Evolutionary conservation across 108 stramenopile species (phyloP), one percentile per base, ranked within the genome.

Genomic region (Discostella stelligeroides): DNA sequence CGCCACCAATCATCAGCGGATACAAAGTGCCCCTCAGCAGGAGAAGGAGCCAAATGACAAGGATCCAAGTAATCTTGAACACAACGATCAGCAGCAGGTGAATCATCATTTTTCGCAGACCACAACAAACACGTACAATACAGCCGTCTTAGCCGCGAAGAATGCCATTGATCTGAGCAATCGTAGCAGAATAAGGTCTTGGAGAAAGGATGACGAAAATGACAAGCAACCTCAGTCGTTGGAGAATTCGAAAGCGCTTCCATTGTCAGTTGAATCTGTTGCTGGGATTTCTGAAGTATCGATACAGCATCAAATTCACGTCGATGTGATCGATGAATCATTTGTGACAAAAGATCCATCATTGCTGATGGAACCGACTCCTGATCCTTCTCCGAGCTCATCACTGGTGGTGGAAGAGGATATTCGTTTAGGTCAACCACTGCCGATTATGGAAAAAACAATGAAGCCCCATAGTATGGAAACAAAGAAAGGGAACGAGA

Each of bases 141-240:
- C 79, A 1, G 79, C 79, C 42, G 79, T 80, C 4, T 39, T 80
- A 72, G 79, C 79, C 11, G 79, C 79, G 11, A 80, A 70, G 66
- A 62, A 73, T 47, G 79, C 79, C 7, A 80, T 80, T 34, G 65
- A 73, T 45, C 42, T 62, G 40, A 72, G 71, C 0, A 80, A 80
- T 56, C 47, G 57, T 18, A 80, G 60, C 68, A 59, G 72, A 39
- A 39, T 38, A 40, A 13, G 20, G 29, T 30, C 51, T 41, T 43
- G 38, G 14, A 15, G 24, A 47, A 38, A 5, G 24, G 38, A 11
- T 15, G 0, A 39, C 43, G 53, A 21, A 54, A 28, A 53, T 1
- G 9, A 10, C 13, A 7, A 54, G 42, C 10, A 3, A 34, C 34
- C 34, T 5, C 34, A 34, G 34, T 34, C 34, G 34, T 34, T 34